Evolutionary conservation across 2,329 filamentous ascomycete genomes (phyloP).

Genomic region (Curvularia sp.): DNA sequence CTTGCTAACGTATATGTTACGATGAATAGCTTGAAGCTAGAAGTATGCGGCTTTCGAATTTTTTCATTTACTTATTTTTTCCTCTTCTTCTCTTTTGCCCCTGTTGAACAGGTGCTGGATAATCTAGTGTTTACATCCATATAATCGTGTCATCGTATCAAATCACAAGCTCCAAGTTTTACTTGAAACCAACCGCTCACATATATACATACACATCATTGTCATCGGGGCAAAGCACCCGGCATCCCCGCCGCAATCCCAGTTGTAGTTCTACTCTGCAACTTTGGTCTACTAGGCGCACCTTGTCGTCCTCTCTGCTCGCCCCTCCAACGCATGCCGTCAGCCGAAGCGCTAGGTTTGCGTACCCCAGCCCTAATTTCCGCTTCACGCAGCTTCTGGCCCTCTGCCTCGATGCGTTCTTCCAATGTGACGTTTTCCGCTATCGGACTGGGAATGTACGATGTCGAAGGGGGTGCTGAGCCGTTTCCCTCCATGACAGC

Average conservation of each 20-base stretch:
- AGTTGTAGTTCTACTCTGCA: conserved; percentile 23
- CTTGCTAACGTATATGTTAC: background rate
- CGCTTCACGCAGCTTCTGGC: conserved; percentile 48
- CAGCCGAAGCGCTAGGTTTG: conserved; percentile 15
- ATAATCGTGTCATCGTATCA: background rate
- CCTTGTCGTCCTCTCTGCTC: conserved; percentile 17
- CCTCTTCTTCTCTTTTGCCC: background rate
- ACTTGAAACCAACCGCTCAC: background rate
- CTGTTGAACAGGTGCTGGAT: background rate
- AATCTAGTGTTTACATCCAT: background rate
- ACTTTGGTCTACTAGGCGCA: conserved; percentile 21
- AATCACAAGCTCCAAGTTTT: background rate
- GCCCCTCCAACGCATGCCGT: conserved; percentile 42
- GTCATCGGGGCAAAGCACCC: conserved; percentile 39
- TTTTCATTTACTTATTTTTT: too few species aligned
- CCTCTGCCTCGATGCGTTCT: conserved; percentile 46
- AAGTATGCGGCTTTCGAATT: background rate
- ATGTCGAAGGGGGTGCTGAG: conserved; percentile 11
- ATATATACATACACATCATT: conserved; percentile 4
- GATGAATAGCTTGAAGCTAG: background rate
- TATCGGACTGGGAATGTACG: conserved; percentile 19
- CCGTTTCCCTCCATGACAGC: conserved; percentile 23
- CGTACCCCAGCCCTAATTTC: conserved; percentile 46
- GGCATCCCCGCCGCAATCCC: conserved; percentile 43
- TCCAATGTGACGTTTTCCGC: conserved; percentile 34